Percentiles rank a stretch among this genome's conserved stretches.
Evolutionary conservation across 73 alveolate genomes (phyloP).

Genomic region (Durusdinium trenchii): DNA sequence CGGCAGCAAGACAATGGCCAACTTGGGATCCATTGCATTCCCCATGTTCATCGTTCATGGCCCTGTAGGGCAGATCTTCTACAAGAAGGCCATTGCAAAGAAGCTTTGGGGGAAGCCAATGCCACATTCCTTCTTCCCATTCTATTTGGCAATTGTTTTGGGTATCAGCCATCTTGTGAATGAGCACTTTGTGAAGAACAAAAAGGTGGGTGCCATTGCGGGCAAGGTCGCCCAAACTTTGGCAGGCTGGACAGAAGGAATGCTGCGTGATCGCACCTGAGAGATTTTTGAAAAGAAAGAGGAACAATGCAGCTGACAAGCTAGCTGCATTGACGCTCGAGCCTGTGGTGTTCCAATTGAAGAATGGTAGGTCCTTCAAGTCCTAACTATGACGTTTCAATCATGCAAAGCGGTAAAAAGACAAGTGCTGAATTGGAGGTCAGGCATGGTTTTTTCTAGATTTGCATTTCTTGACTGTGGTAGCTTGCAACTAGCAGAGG

Average conservation of each 20-base stretch:
- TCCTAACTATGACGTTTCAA: too few species aligned
- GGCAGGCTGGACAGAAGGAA: constrained; percentile 84
- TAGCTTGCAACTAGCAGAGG: too few species aligned
- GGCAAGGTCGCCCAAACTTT: constrained; percentile 62
- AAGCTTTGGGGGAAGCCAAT: constrained; percentile 78
- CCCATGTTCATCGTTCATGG: constrained; percentile 95
- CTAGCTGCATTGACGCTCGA: too few species aligned
- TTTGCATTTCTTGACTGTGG: too few species aligned
- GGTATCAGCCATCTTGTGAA: constrained; percentile 55
- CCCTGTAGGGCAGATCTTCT: constrained; percentile 92
- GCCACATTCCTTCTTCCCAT: constrained; percentile 77
- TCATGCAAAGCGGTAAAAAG: too few species aligned
- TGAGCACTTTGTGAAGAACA: constrained; percentile 82
- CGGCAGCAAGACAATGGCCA: constrained; percentile 70
- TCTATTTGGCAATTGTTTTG: constrained; percentile 63
- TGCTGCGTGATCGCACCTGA: constrained; percentile 77
- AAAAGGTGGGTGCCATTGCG: constrained; percentile 33
- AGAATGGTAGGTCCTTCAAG: too few species aligned
- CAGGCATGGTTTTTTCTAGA: too few species aligned
- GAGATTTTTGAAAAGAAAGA: too few species aligned
- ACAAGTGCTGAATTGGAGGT: too few species aligned
- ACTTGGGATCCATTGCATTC: constrained; percentile 72
- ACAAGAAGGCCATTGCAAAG: constrained; percentile 78
- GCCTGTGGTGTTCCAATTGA: too few species aligned
- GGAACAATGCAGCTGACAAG: too few species aligned